These are phyloP conservation scores for Neotropicomus parvogracilis DNA, from an alignment of 1,284 basidiomycete genomes.

Conservation along the genomic window DNA sequence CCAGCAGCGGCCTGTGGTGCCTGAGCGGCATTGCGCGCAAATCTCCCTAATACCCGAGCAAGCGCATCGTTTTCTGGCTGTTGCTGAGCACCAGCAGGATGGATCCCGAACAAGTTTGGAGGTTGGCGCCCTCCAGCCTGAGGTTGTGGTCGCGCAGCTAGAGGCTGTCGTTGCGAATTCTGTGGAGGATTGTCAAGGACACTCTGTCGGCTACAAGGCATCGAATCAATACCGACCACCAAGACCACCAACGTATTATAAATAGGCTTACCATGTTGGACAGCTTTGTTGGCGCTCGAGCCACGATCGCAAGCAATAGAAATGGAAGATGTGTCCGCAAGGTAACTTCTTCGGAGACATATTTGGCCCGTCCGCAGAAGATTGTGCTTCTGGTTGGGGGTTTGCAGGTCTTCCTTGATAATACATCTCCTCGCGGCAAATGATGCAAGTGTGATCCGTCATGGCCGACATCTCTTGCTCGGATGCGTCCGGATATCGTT, in stretches of 20 bases:
- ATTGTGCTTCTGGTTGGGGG: slow-evolving; percentile 31
- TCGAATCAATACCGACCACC: slow-evolving; percentile 10
- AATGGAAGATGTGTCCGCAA: slow-evolving; percentile 98
- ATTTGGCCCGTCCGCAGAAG: slow-evolving; percentile 71
- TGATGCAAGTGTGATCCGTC: slow-evolving; percentile 93
- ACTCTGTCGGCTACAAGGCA: slow-evolving; percentile 66
- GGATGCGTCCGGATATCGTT: slow-evolving; percentile 92
- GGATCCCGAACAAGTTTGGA: slow-evolving; percentile 30
- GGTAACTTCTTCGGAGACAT: slow-evolving; percentile 94
- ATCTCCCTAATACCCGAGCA: slow-evolving; percentile 46
- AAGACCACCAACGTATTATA: slow-evolving; percentile 9
- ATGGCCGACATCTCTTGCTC: slow-evolving; percentile 76
- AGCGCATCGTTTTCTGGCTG: slow-evolving; percentile 37
- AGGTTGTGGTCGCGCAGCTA: slow-evolving; percentile 36
- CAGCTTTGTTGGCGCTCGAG: slow-evolving; percentile 94
- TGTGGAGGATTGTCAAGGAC: slow-evolving; percentile 62
- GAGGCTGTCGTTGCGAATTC: slow-evolving; percentile 33
- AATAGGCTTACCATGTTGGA: slow-evolving; percentile 82
- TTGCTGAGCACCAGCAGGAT: slow-evolving; percentile 28
- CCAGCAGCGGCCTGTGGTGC: slow-evolving; percentile 22
- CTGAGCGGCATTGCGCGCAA: slow-evolving; percentile 42
- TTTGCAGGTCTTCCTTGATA: slow-evolving; percentile 37
- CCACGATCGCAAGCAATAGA: slow-evolving; percentile 96
- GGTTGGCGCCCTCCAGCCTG: slow-evolving; percentile 30
- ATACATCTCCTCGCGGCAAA: slow-evolving; percentile 97